Evolutionary conservation across 805 yeast genomes (phyloP).

Genomic region (Ogataea paradorogensis): DNA sequence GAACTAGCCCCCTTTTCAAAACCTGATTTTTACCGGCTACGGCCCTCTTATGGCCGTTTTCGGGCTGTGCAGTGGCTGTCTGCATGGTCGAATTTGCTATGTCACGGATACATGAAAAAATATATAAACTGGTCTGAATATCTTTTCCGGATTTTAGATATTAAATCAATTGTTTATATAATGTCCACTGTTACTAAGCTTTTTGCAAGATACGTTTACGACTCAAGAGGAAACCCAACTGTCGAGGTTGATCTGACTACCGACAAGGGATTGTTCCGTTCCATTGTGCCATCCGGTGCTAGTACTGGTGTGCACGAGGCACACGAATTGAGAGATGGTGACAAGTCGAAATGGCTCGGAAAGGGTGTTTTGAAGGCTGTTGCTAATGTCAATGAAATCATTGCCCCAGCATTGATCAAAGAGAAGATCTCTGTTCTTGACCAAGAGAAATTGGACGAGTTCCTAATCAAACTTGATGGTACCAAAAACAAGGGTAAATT

Average conservation of each 20-base stretch:
- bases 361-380: conserved; percentile 98
- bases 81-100: conserved; percentile 8
- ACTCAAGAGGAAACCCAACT: conserved; percentile 99
- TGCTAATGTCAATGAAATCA: conserved; percentile 88
- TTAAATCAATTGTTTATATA: conserved; percentile 5
- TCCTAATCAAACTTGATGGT: conserved; percentile 86
- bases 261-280: conserved; percentile 89
- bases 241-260: conserved; percentile 97
- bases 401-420: conserved; percentile 89
- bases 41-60: conserved; percentile 13
- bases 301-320: conserved; percentile 99
- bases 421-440: conserved; percentile 79
- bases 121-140: conserved; percentile 5
- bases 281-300: conserved; percentile 99
- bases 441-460: conserved; percentile 84
- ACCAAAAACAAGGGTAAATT: conserved; percentile 95
- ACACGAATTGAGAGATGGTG: conserved; percentile 96
- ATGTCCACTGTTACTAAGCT: conserved; percentile 72
- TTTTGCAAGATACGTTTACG: conserved; percentile 96
- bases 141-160: conserved; percentile 2
- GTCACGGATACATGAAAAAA: conserved; percentile 10
- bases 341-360: conserved; percentile 96
- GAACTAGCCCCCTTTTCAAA: not conserved
- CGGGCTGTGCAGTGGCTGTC: conserved; percentile 7
- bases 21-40: not conserved